Base-by-base conservation (phyloP, 2,329 filamentous ascomycete genomes). In the Aspergillus latus region DNA sequence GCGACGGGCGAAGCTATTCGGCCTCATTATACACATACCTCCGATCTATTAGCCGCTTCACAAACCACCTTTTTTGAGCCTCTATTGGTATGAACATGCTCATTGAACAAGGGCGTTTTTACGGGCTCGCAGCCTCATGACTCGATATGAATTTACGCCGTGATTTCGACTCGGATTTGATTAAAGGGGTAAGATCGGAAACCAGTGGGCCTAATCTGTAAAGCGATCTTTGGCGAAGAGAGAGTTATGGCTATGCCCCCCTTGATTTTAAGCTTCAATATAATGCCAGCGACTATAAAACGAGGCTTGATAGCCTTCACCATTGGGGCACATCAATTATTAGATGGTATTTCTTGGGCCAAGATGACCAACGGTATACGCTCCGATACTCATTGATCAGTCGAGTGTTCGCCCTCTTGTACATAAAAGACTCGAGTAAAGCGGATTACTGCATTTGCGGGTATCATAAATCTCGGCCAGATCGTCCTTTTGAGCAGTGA, bases 211-310 rank as follows among this genome's bases (percentile, higher is more conserved):
- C 29, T 44, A 21, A 32, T 15, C 9, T 21, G n/a, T 36, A 40
- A 45, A 52, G 29, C 30, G 40, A 52, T 52, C 40, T 52, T 45
- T 39, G 30, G 49, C 37, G 49, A 42, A 52, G 40, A 36, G 30
- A 21, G 21, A 21, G 21, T 21, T 10, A 44, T 28, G 30, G 21
- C 26, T 21, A 47, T 47, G 21, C 21, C 21, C 21, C 44, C 15
- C 30, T 46, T 42, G n/a, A 42, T 21, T 40, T n/a, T 7, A 30
- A 30, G 36, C 26, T 34, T 50, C 37, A 15, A 50, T 32, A 16
- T 21, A 21, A 21, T 21, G 21, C 21, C 21, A 21, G 21, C 21
- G 21, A 21, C 21, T 21, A 21, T 21, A 21, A 26, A 8, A 29
- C 21, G 21, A 21, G 21, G 15, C 30, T 21, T 21, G 21, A 21